Evolutionary conservation across 108 stramenopile species (phyloP), one percentile per base, ranked within the genome.

Genomic region (Schizochytrium sp.): DNA sequence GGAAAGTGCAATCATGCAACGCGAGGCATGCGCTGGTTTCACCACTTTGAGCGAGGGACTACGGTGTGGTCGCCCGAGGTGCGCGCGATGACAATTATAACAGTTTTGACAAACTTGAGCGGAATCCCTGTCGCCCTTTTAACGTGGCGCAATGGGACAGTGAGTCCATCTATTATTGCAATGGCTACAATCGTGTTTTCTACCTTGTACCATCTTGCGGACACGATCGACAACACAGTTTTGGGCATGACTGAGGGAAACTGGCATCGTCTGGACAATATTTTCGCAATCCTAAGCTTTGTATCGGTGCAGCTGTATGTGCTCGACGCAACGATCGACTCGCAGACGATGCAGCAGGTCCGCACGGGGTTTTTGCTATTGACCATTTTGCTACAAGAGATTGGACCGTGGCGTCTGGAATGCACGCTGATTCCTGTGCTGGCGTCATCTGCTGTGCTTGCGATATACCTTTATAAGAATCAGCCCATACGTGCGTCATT

Each of bases 181-280:
- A 12, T 83, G 8, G 51, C 43, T 45, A 83, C 76, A 23, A 72
- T 89, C 57, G 72, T 72, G 45, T 28, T 14, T 8, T 72, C 59
- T 58, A 60, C 87, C 23, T 5, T 59, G 43, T 88, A 88, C 47
- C 87, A 88, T 44, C 44, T 16, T 12, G 58, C 58, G 4, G 87
- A 88, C 47, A 59, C 58, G 58, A 29, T 58, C 44, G 58, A 59
- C 21, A 60, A 29, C 5, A 88, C 58, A 1, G 29, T 88, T 3
- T 16, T 88, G 25, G 58, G 59, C 47, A 88, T 88, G 87, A 88
- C 34, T 5, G 87, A 34, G 18, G 87, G 87, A 21, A 88, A 88
- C 34, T 88, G 87, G 87, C 87, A 88, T 43, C 87, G 87, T 12
- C 87, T 88, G 19, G 87, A 88, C 60, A 88, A 88, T 44, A 88